Percentiles rank a stretch among this genome's conserved stretches.
These are phyloP conservation scores for Eutypella sp. DNA, from an alignment of 2,329 filamentous ascomycete genomes.

Conservation along the genomic window DNA sequence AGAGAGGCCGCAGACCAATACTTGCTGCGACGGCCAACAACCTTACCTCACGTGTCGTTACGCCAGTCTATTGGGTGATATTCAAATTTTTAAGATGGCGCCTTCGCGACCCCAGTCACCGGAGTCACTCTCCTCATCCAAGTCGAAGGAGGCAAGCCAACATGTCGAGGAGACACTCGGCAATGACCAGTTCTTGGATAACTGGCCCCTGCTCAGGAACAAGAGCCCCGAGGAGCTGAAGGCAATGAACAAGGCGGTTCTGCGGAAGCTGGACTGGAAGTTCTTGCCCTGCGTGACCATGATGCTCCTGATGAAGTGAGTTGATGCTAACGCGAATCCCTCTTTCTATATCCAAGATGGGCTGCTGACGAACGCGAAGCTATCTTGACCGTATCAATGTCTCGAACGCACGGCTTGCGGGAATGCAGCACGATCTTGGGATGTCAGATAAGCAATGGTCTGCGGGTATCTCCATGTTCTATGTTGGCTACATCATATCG, in stretches of 20 bases:
- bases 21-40: too few species aligned
- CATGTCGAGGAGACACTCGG: too few species aligned
- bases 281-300: constrained; percentile 23
- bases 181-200: too few species aligned
- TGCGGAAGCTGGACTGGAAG: constrained; percentile 24
- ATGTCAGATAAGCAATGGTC: constrained; percentile 33
- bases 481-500: constrained; percentile 41
- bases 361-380: constrained; percentile 22
- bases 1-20: too few species aligned
- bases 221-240: constrained; percentile 19
- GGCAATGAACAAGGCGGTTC: constrained; percentile 14
- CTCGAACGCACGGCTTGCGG: constrained; percentile 35
- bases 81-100: too few species aligned
- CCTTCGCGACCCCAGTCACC: too few species aligned
- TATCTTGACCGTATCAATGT: constrained; percentile 49
- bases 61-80: too few species aligned
- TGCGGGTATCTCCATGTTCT: constrained; percentile 37
- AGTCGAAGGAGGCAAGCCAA: too few species aligned
- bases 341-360: not conserved
- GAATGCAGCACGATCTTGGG: constrained; percentile 30
- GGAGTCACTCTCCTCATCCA: too few species aligned
- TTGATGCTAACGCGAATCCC: not conserved
- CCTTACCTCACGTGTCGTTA: too few species aligned
- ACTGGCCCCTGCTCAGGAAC: constrained; percentile 11
- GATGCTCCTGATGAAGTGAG: constrained; percentile 27